These are phyloP conservation scores for Fusarium fracticaudum DNA, from an alignment of 2,329 filamentous ascomycete genomes.

Conservation along the genomic window DNA sequence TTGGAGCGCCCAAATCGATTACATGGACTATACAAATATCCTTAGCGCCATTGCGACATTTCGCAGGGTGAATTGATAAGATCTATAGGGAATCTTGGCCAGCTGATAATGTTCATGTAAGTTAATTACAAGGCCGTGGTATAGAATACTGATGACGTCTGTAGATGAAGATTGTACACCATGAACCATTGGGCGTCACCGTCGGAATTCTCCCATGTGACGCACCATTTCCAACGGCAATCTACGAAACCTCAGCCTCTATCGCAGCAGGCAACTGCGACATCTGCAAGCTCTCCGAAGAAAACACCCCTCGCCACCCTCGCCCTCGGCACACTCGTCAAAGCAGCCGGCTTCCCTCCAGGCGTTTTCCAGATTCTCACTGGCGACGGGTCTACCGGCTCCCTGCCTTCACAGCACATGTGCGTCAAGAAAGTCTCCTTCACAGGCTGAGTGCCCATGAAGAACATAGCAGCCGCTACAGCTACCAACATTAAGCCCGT, in stretches of 20 bases:
- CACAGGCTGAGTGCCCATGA: neutral
- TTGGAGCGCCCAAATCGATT: neutral
- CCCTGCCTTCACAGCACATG: neutral
- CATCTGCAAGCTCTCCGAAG: neutral
- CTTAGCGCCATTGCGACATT: neutral
- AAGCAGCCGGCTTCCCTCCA: neutral
- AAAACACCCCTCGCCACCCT: neutral
- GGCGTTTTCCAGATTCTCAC: neutral
- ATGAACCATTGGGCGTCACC: neutral
- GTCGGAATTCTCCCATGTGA: accelerated
- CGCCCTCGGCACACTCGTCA: neutral
- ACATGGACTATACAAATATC: neutral
- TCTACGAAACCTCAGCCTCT: neutral
- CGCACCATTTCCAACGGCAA: neutral
- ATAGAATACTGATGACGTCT: neutral
- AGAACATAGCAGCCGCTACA: neutral
- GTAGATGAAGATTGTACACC: neutral
- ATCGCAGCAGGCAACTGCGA: neutral
- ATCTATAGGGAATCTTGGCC: accelerated
- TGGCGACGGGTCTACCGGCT: accelerated
- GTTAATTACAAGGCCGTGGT: too few relatives aligned
- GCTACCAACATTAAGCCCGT: neutral
- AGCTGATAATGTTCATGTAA: accelerated
- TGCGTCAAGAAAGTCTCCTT: neutral
- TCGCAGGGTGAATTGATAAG: neutral